phyloP scores from a whole-genome alignment of 1,284 basidiomycete species.

The Paramarasmius palmivorus region DNA sequence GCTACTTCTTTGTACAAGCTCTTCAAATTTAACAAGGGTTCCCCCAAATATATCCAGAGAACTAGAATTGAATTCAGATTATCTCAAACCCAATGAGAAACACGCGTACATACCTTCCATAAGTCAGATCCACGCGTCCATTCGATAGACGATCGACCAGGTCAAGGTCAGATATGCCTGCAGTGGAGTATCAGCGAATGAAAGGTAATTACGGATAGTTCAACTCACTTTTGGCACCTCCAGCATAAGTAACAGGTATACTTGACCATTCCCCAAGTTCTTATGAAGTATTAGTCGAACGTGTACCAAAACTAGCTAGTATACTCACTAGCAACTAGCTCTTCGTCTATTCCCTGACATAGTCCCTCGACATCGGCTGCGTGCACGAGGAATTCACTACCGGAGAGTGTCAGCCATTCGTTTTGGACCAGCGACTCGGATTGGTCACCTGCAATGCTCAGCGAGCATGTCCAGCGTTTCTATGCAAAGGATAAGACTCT shows the following conservation, averaged over 20 bases:
- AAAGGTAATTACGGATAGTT: background rate
- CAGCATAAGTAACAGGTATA: constrained; percentile 96
- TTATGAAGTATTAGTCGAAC: constrained; percentile 29
- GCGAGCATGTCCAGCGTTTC: constrained; percentile 73
- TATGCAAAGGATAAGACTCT: constrained; percentile 30
- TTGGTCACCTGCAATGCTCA: constrained; percentile 80
- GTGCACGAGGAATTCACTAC: constrained; percentile 66
- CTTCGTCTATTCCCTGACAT: constrained; percentile 95
- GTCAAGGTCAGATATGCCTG: constrained; percentile 83
- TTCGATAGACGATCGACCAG: constrained; percentile 81
- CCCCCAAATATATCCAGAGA: constrained; percentile 88
- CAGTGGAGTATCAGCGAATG: constrained; percentile 10
- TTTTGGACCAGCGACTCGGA: constrained; percentile 15
- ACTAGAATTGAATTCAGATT: constrained; percentile 35
- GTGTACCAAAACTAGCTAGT: background rate
- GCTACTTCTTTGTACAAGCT: constrained; percentile 52
- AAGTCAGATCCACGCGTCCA: constrained; percentile 94
- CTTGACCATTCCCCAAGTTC: constrained; percentile 90
- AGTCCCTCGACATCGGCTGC: constrained; percentile 98
- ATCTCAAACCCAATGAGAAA: constrained; percentile 3
- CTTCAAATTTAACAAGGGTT: constrained; percentile 67
- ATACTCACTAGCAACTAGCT: constrained; percentile 77
- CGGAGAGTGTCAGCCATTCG: background rate
- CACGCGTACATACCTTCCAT: constrained; percentile 73
- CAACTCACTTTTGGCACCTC: constrained; percentile 89